Evolutionary conservation across 768 basidiomycete species (phyloP), one percentile per base, ranked within the genome.

Genomic region (Agaricus blazei): DNA sequence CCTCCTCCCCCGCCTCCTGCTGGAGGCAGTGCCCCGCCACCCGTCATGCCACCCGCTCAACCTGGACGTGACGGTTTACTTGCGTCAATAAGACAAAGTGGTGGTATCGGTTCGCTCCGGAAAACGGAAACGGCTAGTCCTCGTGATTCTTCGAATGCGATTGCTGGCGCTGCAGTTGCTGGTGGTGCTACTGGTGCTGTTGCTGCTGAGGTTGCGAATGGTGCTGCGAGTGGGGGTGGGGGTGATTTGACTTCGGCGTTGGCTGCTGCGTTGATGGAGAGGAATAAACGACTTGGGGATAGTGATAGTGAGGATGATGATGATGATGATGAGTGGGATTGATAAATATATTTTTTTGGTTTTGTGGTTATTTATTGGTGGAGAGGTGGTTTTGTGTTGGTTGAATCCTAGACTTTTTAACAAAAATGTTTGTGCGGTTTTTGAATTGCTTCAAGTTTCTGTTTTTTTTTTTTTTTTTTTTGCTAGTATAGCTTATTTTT

Each of bases 221-320:
- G 65, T 14, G 68, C 64, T 11, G 71, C 71, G 0, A 70, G 64
- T 46, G 68, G 65, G 12, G 83, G 75, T 11, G 90, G 87, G 9
- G 87, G 80, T 0, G 87, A 94, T 70, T 68, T 96, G 57, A 93
- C 93, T 0, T 77, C 83, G 3, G 90, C 92, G 7, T 73, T 97
- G 45, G 94, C 93, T 4, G 88, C 83, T 48, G 93, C 93, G 1
- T 69, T 98, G 59, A 71, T 85, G 62, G 83, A 87, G 66, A 73
- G 94, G 61, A 96, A 90, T 66, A 92, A 89, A 73, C 87, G 90
- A 64, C 72, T 96, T 61, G 93, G 89, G 2, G 91, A 93, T 61
- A 90, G 88, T 63, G 88, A 90, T 61, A 87, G 88, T 48, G 87
- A 88, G 23, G 88, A 88, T 4, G 85, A 85, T 0, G 85, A 87